These are phyloP conservation scores for Cyclotella atomus DNA, from an alignment of 108 stramenopile genomes.

Conservation along the genomic window DNA sequence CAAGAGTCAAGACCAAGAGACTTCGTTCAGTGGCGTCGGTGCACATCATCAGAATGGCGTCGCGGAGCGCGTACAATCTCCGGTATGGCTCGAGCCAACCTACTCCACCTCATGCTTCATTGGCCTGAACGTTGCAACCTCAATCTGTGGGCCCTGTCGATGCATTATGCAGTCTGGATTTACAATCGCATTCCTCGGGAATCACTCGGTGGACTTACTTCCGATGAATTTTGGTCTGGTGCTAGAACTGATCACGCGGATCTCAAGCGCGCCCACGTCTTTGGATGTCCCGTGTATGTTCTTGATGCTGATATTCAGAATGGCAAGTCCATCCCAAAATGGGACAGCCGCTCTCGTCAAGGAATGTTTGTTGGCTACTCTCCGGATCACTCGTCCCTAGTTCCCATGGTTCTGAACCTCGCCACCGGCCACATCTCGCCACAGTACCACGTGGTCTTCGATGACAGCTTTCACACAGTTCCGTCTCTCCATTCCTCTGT, in stretches of 20 bases:
- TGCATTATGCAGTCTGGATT: constrained; percentile 45
- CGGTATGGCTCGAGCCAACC: constrained; percentile 39
- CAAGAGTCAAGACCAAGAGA: constrained; percentile 14
- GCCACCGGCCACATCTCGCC: neutral
- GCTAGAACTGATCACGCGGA: neutral
- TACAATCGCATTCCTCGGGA: constrained; percentile 42
- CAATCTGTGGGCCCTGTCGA: constrained; percentile 45
- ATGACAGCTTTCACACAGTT: neutral
- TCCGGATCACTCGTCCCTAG: constrained; percentile 32
- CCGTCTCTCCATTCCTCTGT: neutral
- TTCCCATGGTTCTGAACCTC: constrained; percentile 46
- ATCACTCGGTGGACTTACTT: constrained; percentile 18
- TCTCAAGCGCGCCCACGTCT: constrained; percentile 19
- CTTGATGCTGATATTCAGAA: constrained; percentile 46
- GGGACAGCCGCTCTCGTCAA: constrained; percentile 43
- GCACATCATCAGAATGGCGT: constrained; percentile 68
- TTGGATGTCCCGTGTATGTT: constrained; percentile 56
- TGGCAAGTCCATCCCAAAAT: constrained; percentile 49
- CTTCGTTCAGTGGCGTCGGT: constrained; percentile 49
- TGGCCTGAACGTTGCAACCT: constrained; percentile 47
- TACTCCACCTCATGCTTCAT: constrained; percentile 45
- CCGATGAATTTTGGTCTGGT: constrained; percentile 32
- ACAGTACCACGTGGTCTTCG: neutral
- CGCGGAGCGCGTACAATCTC: constrained; percentile 51
- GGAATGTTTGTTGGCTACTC: constrained; percentile 52